Percentiles rank a stretch among this genome's conserved stretches.
phyloP scores from a whole-genome alignment of 352 stramenopile species.

The Globisporangium radiosum region DNA sequence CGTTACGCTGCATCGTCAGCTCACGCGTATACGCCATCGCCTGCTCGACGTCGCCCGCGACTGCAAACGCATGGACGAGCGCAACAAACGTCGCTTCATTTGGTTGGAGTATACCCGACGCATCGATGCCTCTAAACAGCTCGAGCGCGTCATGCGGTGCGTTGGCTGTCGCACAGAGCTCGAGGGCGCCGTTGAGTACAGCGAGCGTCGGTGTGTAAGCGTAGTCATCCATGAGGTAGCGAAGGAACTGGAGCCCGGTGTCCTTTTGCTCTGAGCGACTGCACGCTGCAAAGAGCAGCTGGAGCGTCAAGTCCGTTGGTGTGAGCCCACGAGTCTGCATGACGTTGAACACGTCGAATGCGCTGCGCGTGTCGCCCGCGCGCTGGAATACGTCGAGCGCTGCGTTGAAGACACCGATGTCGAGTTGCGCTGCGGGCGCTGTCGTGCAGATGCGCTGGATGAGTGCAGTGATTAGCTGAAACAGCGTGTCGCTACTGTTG shows the following conservation, averaged over 20 bases:
- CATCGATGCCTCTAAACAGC: conserved; percentile 42
- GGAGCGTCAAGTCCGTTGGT: conserved; percentile 40
- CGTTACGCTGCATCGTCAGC: conserved; percentile 22
- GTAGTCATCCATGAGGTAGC: conserved; percentile 44
- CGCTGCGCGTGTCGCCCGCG: conserved; percentile 33
- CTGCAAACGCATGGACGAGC: conserved; percentile 46
- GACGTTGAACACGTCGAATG: conserved; percentile 52
- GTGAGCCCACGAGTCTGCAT: conserved; percentile 42
- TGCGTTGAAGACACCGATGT: conserved; percentile 54
- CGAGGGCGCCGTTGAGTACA: conserved; percentile 45
- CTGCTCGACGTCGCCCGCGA: conserved; percentile 36
- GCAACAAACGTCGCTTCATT: conserved; percentile 35
- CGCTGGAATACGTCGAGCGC: conserved; percentile 57
- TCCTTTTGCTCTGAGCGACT: conserved; percentile 33
- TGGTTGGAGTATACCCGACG: conserved; percentile 24
- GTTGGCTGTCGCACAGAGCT: conserved; percentile 36
- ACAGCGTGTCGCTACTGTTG: conserved; percentile 21
- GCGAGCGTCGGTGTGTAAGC: conserved; percentile 35
- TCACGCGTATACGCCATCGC: conserved; percentile 29
- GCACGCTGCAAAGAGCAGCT: conserved; percentile 53
- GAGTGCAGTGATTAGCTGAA: conserved; percentile 14
- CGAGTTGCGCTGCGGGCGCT: conserved; percentile 24
- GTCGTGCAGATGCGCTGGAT: conserved; percentile 44
- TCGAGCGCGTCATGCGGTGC: conserved; percentile 41
- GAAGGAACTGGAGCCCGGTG: conserved; percentile 51